Evolutionary conservation across 164 flowering plant species (phyloP).

Genomic region (Sextonia rubra): DNA sequence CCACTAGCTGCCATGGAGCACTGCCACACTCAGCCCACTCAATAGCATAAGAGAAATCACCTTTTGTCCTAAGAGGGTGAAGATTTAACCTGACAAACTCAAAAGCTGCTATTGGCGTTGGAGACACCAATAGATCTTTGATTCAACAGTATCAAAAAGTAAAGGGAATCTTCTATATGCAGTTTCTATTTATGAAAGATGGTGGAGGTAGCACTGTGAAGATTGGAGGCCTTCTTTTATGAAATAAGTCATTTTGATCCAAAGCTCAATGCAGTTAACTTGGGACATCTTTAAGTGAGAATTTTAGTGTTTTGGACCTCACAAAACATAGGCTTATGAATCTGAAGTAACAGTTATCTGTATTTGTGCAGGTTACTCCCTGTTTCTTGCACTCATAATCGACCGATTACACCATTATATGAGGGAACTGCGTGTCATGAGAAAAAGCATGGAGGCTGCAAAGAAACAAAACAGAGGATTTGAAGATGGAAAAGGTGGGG

Average conservation of each 20-base stretch:
- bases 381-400: constrained; percentile 62
- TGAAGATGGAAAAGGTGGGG: constrained; percentile 40
- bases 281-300: not conserved
- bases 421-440: constrained; percentile 61
- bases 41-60: too few species aligned
- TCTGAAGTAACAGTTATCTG: not conserved
- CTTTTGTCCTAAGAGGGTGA: too few species aligned
- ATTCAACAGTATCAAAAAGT: too few species aligned
- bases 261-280: not conserved
- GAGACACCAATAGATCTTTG: too few species aligned
- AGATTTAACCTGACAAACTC: too few species aligned
- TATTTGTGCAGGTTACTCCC: constrained; percentile 43
- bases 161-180: too few species aligned
- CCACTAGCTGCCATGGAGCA: too few species aligned
- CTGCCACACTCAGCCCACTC: too few species aligned
- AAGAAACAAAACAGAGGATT: constrained; percentile 43
- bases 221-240: not conserved
- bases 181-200: not conserved
- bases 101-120: too few species aligned
- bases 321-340: not conserved
- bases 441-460: constrained; percentile 59
- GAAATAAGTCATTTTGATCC: not conserved
- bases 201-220: not conserved
- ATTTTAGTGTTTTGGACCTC: not conserved
- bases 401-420: constrained; percentile 75